Evolutionary conservation across 805 yeast genomes (phyloP).

Genomic region (Saturnispora besseyi): DNA sequence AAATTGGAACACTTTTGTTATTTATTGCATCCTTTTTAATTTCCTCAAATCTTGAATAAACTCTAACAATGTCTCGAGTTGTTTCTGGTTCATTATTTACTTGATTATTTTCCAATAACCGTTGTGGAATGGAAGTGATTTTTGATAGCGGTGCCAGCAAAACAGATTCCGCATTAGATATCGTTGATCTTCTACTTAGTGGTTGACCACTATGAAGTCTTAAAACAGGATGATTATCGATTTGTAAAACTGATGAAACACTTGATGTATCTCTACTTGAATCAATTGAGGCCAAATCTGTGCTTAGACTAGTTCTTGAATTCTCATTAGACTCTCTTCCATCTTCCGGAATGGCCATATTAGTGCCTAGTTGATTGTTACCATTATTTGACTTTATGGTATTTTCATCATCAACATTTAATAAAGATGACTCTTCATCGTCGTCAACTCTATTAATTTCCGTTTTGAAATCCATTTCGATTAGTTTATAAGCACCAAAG

Average conservation of each 20-base stretch:
- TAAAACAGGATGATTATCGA: background rate
- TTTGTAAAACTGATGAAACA: background rate
- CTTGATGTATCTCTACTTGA: background rate
- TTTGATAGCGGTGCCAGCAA: constrained; percentile 4
- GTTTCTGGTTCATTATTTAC: constrained; percentile 25
- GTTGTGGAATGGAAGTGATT: constrained; percentile 11
- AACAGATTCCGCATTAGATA: background rate
- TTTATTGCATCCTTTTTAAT: constrained; percentile 15
- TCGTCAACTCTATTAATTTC: constrained; percentile 4
- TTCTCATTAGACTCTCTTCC: background rate
- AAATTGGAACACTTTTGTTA: background rate
- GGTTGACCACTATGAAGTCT: background rate
- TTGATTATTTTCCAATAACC: constrained; percentile 19
- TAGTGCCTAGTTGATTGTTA: background rate
- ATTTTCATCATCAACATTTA: background rate
- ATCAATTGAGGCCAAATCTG: background rate
- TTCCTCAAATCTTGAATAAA: constrained; percentile 41
- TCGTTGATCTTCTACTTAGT: background rate
- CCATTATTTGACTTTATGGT: background rate
- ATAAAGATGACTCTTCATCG: background rate
- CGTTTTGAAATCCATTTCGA: constrained; percentile 57
- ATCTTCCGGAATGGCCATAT: background rate
- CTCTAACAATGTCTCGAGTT: constrained; percentile 38
- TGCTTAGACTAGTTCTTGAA: background rate
- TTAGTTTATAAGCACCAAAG: constrained; percentile 61